A percentile compares a stretch with the other conserved stretches of the same genome.
These are phyloP conservation scores for Cutaneotrichosporon cutaneum DNA, from an alignment of 1,284 basidiomycete genomes.

Conservation along the genomic window DNA sequence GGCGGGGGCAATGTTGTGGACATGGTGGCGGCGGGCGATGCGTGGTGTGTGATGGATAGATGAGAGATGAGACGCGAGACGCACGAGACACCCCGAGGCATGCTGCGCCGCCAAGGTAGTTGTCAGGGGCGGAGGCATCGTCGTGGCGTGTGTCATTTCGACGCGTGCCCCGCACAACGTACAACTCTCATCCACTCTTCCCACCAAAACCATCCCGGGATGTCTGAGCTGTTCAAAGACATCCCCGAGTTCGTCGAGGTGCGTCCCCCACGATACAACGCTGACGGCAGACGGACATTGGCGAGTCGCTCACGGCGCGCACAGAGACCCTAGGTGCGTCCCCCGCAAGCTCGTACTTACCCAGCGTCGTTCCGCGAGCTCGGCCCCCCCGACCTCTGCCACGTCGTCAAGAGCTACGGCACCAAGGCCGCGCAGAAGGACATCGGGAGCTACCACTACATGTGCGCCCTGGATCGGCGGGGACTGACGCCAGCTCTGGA, in stretches of 20 bases:
- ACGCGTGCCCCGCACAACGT: not conserved
- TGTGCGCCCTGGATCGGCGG: slow-evolving; percentile 27
- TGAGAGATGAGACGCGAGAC: not conserved
- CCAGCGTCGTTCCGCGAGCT: slow-evolving; percentile 91
- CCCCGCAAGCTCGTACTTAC: slow-evolving; percentile 1
- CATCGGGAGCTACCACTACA: slow-evolving; percentile 89
- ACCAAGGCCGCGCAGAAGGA: slow-evolving; percentile 73
- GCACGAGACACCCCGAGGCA: not conserved
- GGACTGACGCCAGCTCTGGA: slow-evolving; percentile 65
- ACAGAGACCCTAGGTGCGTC: slow-evolving; percentile 86
- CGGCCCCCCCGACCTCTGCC: slow-evolving; percentile 93
- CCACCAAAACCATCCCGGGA: slow-evolving; percentile 22
- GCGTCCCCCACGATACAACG: slow-evolving; percentile 21
- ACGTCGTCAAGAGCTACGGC: slow-evolving; percentile 90
- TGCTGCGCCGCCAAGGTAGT: not conserved
- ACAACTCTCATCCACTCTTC: not conserved
- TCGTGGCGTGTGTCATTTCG: slow-evolving; percentile 2
- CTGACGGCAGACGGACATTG: slow-evolving; percentile 71
- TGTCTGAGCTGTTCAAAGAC: slow-evolving; percentile 60
- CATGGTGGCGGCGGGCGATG: slow-evolving; percentile 2
- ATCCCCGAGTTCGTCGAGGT: slow-evolving; percentile 72
- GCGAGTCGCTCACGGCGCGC: slow-evolving; percentile 81
- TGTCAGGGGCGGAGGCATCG: not conserved
- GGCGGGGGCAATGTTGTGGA: not conserved
- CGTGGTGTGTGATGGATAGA: not conserved